Base-by-base conservation (phyloP, 805 yeast genomes). In the Pichia thaimueangensis region DNA sequence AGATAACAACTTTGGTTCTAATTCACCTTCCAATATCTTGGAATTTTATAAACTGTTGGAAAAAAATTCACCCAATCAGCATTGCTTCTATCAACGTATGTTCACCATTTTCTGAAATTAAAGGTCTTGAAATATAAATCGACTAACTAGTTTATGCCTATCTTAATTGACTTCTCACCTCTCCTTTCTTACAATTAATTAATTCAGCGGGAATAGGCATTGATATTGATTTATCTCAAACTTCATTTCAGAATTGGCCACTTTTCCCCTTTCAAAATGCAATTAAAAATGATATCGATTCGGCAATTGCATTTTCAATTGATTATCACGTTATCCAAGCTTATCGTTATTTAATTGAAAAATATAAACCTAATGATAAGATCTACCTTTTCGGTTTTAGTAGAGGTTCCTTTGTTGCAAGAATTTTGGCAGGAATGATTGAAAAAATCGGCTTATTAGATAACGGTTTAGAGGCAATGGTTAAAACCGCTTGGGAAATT, bases 351-450 rank as follows among this genome's bases (percentile, higher is more conserved):
- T 58, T 80, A 30, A 69, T 76, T 69, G 59, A 62, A 29, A 64
- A 65, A 50, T 78, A 76, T 49, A 58, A 60, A 31, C 52, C 55
- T 1, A 80, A 78, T 0, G 84, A 78, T 52, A 63, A 58, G 39
- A 70, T 80, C 12, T 74, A 60, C 46, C 57, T 80, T 51, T 73
- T 79, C 64, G 86, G 86, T 0, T 79, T 77, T 35, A 59, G 64
- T 39, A 65, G 87, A 23, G 88, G 87, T 10, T 81, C 85, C 5
- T 79, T 78, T 53, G 68, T 76, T 5, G 85, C 84, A 0, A 65
- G 86, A 35, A 76, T 80, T 1, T 56, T 81, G 19, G 75, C 80
- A 2, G 83, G 83, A 1, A 76, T 81, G 84, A 61, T 81, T 13
- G 82, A 74, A 47, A 58, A 73, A 31, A 77, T 80, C n/a, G 87